These are phyloP conservation scores for Lepidium africanum DNA, from an alignment of 345 rosid genomes.

Conservation along the genomic window DNA sequence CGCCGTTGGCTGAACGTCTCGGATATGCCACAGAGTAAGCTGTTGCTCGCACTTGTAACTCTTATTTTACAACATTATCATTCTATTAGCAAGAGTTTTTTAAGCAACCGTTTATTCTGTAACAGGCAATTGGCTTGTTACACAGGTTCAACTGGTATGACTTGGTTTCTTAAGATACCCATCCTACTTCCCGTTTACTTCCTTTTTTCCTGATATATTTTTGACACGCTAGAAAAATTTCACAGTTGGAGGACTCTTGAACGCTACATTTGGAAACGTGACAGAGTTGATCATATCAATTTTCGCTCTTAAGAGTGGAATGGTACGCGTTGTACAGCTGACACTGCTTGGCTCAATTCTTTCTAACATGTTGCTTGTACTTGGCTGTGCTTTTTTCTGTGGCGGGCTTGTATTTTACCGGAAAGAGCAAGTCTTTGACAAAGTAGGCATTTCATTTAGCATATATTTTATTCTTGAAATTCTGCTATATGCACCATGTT, in stretches of 20 bases:
- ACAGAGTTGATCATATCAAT: constrained; percentile 89
- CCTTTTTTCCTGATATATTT: neutral
- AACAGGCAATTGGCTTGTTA: constrained; percentile 79
- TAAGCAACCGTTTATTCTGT: neutral
- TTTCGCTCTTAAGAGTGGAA: constrained; percentile 62
- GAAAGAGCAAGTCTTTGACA: constrained; percentile 79
- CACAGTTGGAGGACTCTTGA: constrained; percentile 84
- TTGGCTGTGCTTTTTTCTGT: constrained; percentile 89
- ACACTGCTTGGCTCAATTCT: constrained; percentile 85
- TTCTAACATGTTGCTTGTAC: constrained; percentile 93
- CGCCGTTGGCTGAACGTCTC: constrained; percentile 93
- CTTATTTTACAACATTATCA: neutral
- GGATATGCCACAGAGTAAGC: constrained; percentile 98
- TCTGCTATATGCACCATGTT: neutral
- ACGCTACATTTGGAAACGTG: constrained; percentile 95
- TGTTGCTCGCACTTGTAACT: neutral
- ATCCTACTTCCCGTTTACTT: neutral
- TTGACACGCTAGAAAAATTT: neutral
- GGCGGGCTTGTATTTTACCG: constrained; percentile 64
- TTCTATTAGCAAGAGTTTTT: neutral
- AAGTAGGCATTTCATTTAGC: constrained; percentile 34
- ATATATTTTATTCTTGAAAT: neutral
- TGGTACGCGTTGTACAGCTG: constrained; percentile 90
- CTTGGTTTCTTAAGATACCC: neutral
- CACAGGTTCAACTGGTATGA: constrained; percentile 85